Conservation (phyloP, 352 stramenopile species). For the Globisporangium polare region DNA sequence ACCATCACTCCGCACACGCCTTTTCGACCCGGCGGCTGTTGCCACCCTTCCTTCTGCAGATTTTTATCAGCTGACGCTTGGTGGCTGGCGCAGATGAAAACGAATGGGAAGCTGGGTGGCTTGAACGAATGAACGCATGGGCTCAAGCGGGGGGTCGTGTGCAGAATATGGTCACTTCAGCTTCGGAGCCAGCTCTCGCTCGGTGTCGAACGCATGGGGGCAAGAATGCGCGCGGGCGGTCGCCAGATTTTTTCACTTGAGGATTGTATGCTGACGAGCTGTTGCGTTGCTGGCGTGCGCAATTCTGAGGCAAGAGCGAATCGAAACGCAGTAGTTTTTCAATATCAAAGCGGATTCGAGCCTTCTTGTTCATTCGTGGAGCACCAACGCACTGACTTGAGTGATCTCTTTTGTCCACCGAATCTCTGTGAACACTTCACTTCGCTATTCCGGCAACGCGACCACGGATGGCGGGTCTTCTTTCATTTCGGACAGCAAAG, state of each 20-base stretch:
- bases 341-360: no score
- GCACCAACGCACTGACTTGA: background rate
- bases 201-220: background rate
- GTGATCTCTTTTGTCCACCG: background rate
- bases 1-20: no score
- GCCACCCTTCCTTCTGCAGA: background rate
- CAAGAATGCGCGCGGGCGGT: background rate
- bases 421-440: background rate
- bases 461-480: background rate
- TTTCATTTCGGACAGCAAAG: no score
- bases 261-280: background rate
- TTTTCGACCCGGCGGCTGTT: background rate
- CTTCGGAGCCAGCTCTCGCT: background rate
- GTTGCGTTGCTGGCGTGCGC: background rate
- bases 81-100: background rate
- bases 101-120: background rate
- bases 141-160: no score
- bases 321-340: no score
- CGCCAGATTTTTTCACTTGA: background rate
- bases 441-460: background rate
- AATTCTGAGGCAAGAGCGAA: no score
- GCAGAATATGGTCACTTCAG: constrained; percentile 12
- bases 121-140: background rate
- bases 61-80: background rate
- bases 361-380: no score